These are phyloP conservation scores for Botrytis paeoniae DNA, from an alignment of 2,329 filamentous ascomycete genomes.

Conservation along the genomic window DNA sequence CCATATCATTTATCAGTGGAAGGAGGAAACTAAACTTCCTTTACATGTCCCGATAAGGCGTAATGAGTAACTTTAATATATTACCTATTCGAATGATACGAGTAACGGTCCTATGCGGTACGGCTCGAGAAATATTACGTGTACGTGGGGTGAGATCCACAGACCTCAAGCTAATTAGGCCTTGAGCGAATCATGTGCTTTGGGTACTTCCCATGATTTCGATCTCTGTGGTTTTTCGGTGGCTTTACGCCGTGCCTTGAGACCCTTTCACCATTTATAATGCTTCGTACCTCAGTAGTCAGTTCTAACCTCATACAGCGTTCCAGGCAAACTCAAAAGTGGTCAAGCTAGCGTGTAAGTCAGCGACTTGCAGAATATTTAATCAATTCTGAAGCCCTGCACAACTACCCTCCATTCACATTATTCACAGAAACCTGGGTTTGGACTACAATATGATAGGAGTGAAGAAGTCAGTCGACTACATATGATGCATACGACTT, in stretches of 20 bases:
- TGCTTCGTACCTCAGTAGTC: too few relatives aligned
- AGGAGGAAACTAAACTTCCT: background rate
- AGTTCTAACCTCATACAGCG: background rate
- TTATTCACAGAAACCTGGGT: background rate
- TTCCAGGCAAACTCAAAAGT: background rate
- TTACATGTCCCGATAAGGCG: background rate
- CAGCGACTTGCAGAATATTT: background rate
- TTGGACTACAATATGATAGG: background rate
- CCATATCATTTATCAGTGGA: background rate
- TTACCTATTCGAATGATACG: background rate
- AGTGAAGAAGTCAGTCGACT: background rate
- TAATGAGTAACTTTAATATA: background rate
- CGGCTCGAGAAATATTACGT: background rate
- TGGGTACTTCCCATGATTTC: background rate
- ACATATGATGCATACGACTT: background rate
- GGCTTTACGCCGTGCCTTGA: background rate
- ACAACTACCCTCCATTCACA: background rate
- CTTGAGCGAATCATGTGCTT: background rate
- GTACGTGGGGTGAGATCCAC: background rate
- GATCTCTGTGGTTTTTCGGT: background rate
- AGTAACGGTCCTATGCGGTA: background rate
- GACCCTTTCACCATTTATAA: too few relatives aligned
- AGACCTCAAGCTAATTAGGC: background rate
- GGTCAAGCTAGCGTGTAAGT: background rate
- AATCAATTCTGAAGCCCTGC: background rate